These are phyloP conservation scores for Medicago lupulina DNA, from an alignment of 306 rosid species.

Conservation along the genomic window DNA sequence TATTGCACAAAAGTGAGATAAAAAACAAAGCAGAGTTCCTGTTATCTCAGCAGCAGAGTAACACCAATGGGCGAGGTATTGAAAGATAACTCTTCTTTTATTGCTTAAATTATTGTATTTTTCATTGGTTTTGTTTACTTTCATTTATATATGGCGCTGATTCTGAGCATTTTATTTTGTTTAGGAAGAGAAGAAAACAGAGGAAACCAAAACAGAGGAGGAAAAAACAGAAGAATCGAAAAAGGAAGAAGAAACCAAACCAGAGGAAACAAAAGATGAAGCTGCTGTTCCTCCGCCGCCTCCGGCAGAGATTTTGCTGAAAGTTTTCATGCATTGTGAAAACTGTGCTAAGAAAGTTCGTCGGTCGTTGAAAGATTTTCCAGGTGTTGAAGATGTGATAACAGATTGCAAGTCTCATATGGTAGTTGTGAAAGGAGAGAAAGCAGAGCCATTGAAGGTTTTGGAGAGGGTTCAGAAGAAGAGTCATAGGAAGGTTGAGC, in stretches of 20 bases:
- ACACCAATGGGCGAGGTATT: slow-evolving; percentile 63
- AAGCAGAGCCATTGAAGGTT: slow-evolving; percentile 80
- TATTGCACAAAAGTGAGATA: neutral
- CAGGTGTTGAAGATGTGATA: slow-evolving; percentile 75
- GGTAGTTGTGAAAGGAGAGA: slow-evolving; percentile 84
- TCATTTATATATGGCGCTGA: neutral
- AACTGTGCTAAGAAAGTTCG: slow-evolving; percentile 93
- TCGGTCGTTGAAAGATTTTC: slow-evolving; percentile 71
- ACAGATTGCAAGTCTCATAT: slow-evolving; percentile 68
- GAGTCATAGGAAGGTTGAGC: slow-evolving; percentile 75
- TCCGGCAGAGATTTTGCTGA: slow-evolving; percentile 64
- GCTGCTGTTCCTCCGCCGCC: slow-evolving; percentile 46
- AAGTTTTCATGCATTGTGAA: slow-evolving; percentile 95
- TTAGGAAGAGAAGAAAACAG: slow-evolving; percentile 71
- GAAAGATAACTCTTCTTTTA: slow-evolving; percentile 2
- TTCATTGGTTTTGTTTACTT: neutral
- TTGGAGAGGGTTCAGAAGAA: slow-evolving; percentile 79
- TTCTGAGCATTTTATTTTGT: slow-evolving; percentile 26
- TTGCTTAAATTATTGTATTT: slow-evolving; percentile 8
- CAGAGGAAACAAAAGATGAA: slow-evolving; percentile 43
- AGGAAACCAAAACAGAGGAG: neutral
- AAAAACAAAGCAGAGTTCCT: slow-evolving; percentile 1
- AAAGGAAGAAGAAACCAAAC: slow-evolving; percentile 6
- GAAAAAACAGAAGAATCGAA: neutral
- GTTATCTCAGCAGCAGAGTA: neutral